Evolutionary conservation across 2,329 filamentous ascomycete species (phyloP).

Genomic region (Gaeumannomyces tritici): DNA sequence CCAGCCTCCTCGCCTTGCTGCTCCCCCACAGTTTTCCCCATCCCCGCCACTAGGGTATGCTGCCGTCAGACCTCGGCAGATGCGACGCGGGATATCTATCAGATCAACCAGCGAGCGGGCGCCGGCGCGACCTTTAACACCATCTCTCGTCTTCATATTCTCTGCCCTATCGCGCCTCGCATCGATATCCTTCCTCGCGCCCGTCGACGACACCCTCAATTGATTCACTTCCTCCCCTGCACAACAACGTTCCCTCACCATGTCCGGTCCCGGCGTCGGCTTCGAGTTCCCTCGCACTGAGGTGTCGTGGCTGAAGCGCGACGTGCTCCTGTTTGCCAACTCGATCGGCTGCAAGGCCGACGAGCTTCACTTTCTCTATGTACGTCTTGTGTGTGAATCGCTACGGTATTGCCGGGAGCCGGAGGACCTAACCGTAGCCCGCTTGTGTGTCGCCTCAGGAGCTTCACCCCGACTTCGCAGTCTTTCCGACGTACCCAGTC

Average conservation of each 20-base stretch:
- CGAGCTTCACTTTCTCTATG: constrained; percentile 88
- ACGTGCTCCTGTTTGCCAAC: constrained; percentile 81
- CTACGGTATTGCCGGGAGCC: not conserved
- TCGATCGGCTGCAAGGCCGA: constrained; percentile 77
- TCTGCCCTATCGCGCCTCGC: not conserved
- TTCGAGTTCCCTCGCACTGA: constrained; percentile 69
- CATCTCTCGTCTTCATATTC: not conserved
- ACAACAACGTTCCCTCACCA: constrained; percentile 14
- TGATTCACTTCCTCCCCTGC: not conserved
- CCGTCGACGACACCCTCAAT: not conserved
- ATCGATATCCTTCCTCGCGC: not conserved
- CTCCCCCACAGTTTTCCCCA: not conserved
- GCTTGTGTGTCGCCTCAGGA: constrained; percentile 43
- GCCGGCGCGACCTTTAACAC: not conserved
- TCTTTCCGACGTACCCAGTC: constrained; percentile 83
- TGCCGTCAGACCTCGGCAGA: not conserved
- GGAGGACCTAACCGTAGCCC: not conserved
- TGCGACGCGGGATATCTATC: not conserved
- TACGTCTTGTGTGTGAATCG: constrained; percentile 28
- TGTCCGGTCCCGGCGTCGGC: constrained; percentile 51
- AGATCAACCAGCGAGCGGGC: not conserved
- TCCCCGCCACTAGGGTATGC: not conserved
- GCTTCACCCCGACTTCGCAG: constrained; percentile 74
- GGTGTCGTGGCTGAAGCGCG: constrained; percentile 80
- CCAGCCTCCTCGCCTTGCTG: too few relatives aligned